Base-by-base conservation (phyloP, 1,284 basidiomycete genomes). In the Microbotryum scabiosae region DNA sequence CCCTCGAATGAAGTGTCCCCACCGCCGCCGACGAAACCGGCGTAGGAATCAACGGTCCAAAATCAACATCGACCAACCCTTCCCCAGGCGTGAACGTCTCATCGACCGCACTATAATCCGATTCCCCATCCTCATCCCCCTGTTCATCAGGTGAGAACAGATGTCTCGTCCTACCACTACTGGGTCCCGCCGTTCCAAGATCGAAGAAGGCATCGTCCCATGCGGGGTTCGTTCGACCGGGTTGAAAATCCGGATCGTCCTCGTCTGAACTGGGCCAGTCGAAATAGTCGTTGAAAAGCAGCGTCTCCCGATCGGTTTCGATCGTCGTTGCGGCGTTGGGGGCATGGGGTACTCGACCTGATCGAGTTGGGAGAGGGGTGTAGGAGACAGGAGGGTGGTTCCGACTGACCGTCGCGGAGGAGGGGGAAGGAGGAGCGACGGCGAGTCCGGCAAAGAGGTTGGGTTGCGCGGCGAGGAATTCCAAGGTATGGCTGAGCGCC, bases 201-300 rank as follows among this genome's bases (percentile, higher is more conserved):
- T 41, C 36, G 16, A 41, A 41, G 9, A 41, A 18, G 4, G 12
- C 36, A 41, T 41, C 47, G 47, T 28, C 26, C 21, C 47, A 23
- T 49, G 23, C 47, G 4, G 3, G 16, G 14, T 23, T 23, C 23
- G 28, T 28, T 25, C 14, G 26, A 10, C 32, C 25, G 16, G 51
- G 51, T 20, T 63, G 57, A 26, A 65, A 65, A 21, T 65, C 63
- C 21, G 57, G 55, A 28, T 64, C 63, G 41, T 65, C 65, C 14
- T 65, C 64, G 28, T 64, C 63, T 44, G 28, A 41, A 9, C 52
- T 49, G 10, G 58, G 59, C 25, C 64, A 67, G 51, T 67, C 60
- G 53, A 67, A 62, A 48, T 60, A 65, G 54, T 67, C 61, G 59
- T 64, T 60, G 56, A 67, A 67, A 30, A 67, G 54, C 6, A 67